A percentile compares a stretch with the other conserved stretches of the same genome.
These are phyloP conservation scores for Fusarium proliferatum DNA, from an alignment of 2,329 filamentous ascomycete species.

Conservation along the genomic window DNA sequence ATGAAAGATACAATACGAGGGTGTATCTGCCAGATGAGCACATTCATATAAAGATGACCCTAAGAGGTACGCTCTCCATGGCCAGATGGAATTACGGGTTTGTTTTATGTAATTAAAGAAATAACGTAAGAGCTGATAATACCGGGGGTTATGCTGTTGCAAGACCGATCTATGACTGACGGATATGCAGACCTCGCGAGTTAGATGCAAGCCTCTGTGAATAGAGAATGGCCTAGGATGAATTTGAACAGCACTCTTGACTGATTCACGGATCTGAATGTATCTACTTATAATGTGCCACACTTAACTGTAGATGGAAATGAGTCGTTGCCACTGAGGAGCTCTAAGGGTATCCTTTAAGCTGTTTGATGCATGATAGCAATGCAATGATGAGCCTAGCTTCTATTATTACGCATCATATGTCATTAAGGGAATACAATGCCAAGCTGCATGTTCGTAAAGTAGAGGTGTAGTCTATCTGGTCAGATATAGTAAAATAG, in stretches of 20 bases:
- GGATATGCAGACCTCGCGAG: background rate
- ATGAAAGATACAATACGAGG: background rate
- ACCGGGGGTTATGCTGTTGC: background rate
- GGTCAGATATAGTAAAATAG: background rate
- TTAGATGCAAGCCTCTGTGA: background rate
- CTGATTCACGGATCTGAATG: background rate
- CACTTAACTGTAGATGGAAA: background rate
- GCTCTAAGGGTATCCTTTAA: background rate
- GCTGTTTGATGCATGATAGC: too few species aligned
- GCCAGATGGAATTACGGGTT: background rate
- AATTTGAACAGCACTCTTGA: fast-evolving
- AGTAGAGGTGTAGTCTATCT: background rate
- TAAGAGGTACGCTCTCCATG: background rate
- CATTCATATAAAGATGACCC: background rate
- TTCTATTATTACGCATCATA: background rate
- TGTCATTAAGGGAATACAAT: background rate
- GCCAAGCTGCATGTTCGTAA: background rate
- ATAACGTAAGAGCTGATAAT: background rate
- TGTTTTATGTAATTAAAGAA: fast-evolving
- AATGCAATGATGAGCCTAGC: background rate
- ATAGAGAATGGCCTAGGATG: background rate
- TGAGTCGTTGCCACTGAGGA: fast-evolving
- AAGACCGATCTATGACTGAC: background rate
- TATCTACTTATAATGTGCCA: background rate
- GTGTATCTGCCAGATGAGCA: background rate